Percentiles rank a stretch among this genome's conserved stretches.
These are phyloP conservation scores for Acanthamoeba castellanii DNA, from an alignment of 208 protist species.

Conservation along the genomic window DNA sequence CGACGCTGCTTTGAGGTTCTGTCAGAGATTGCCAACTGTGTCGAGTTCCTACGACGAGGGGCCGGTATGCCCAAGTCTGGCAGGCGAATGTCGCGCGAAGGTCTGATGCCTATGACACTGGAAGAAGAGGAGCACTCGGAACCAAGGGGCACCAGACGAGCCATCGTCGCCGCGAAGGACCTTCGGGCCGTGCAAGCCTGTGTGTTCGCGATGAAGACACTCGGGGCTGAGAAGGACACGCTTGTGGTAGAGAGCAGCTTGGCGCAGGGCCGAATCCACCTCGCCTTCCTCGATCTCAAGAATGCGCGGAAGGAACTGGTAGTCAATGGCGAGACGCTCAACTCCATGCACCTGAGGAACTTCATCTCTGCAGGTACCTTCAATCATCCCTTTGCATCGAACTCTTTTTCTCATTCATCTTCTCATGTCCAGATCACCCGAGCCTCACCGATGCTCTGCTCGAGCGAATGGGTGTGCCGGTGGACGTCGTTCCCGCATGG, in stretches of 20 bases:
- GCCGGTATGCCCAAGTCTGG: neutral
- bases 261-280: neutral
- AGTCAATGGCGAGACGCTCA: neutral
- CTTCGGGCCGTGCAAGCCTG: neutral
- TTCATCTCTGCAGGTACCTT: neutral
- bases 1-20: neutral
- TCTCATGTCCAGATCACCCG: neutral
- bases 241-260: neutral
- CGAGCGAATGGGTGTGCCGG: neutral
- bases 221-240: neutral
- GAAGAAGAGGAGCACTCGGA: neutral
- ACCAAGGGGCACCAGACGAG: neutral
- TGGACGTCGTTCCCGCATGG: neutral
- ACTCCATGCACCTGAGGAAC: neutral
- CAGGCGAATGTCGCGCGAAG: neutral
- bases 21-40: neutral
- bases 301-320: neutral
- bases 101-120: neutral
- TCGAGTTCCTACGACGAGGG: neutral
- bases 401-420: neutral
- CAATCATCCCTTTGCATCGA: neutral
- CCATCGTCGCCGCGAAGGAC: neutral
- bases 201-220: neutral
- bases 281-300: conserved; percentile 38
- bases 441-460: neutral